Base-by-base conservation (phyloP, 192 early-diverging fungal genomes). In the Physocladia obscura region DNA sequence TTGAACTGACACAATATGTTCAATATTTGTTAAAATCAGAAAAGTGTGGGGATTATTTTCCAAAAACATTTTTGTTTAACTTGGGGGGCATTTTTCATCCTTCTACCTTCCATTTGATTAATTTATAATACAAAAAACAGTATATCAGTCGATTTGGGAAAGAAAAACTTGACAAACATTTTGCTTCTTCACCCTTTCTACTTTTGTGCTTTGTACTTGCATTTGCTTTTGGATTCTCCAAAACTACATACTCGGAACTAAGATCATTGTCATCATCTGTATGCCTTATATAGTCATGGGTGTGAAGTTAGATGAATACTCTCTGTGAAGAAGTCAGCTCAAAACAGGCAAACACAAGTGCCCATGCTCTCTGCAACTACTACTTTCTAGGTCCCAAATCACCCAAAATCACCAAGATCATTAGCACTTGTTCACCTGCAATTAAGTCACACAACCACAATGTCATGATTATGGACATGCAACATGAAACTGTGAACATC, bases 61-160 rank as follows among this genome's bases (percentile, higher is more conserved):
- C n/a, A n/a, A n/a, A n/a, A 8, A 44, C 40, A 8, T 44, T 8
- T 44, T 44, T n/a, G 40, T 44, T n/a, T 44, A 58, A 29, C 11
- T 13, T 35, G 0, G n/a, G n/a, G n/a, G 59, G 59, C 59, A 62
- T 37, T 4, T n/a, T 13, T 37, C 59, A 34, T 15, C 5, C 19
- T 5, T 13, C 11, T 39, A 24, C n/a, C 59, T 62, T 62, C 39
- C 59, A 39, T 26, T 35, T 26, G 17, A 62, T 39, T 21, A 3
- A 21, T 26, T 40, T 44, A 0, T 44, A 34, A 24, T 5, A 62
- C 59, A 44, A 62, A 62, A 27, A 62, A 62, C 17, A 62, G 59
- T 26, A 62, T 24, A 27, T 62, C 59, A 39, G 39, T 6, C n/a
- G 38, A 22, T 22, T 62, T 39, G 36, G 22, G 21, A 8, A 62